Evolutionary conservation across 2,329 filamentous ascomycete genomes (phyloP).

Genomic region (Hypoxylon sp.): DNA sequence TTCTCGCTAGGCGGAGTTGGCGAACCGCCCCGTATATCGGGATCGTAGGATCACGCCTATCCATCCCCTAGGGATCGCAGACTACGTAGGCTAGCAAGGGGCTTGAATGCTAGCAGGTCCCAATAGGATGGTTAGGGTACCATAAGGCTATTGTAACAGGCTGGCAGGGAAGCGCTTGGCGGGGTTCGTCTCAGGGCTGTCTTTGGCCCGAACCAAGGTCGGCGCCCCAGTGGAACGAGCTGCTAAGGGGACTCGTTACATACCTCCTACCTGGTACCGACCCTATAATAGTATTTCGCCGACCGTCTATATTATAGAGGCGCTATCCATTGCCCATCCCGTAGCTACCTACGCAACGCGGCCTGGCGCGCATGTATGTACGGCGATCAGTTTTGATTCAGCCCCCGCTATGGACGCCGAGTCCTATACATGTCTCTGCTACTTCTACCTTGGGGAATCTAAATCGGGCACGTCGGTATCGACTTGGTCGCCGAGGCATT

Average conservation of each 20-base stretch:
- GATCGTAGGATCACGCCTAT: not conserved
- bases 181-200: slow-evolving; percentile 15
- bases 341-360: not conserved
- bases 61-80: not conserved
- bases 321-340: slow-evolving; percentile 1
- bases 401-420: slow-evolving; percentile 17
- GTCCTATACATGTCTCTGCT: slow-evolving; percentile 8
- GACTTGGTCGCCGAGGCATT: slow-evolving; percentile 1
- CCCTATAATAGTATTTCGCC: slow-evolving; percentile 11
- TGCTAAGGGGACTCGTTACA: slow-evolving; percentile 1
- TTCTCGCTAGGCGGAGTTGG: not conserved
- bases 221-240: slow-evolving; percentile 16
- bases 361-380: not conserved
- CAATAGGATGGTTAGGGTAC: slow-evolving; percentile 31
- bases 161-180: not conserved
- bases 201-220: slow-evolving; percentile 18
- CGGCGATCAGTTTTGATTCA: slow-evolving; percentile 11
- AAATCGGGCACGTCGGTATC: slow-evolving; percentile 2
- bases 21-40: not conserved
- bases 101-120: slow-evolving; percentile 9
- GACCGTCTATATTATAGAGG: slow-evolving; percentile 1
- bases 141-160: not conserved
- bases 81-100: not conserved
- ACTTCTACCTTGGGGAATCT: not conserved
- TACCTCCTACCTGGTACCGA: not conserved